Percentiles rank a stretch among this genome's conserved stretches.
These are phyloP conservation scores for Pterocarpus santalinus DNA, from an alignment of 306 rosid species.

Conservation along the genomic window DNA sequence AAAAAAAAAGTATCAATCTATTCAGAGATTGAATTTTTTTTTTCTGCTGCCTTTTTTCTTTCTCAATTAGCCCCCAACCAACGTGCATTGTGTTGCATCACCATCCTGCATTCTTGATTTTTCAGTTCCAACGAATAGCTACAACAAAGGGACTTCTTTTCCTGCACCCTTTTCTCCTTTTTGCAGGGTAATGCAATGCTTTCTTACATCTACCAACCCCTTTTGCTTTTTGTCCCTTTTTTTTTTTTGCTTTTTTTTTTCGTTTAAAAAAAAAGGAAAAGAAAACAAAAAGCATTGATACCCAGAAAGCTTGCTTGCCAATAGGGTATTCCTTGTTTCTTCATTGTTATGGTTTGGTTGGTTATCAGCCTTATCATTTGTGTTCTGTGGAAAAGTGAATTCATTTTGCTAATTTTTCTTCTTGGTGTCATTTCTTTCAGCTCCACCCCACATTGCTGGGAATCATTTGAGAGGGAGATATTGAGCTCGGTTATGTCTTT, in stretches of 20 bases:
- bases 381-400: background rate
- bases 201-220: background rate
- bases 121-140: conserved; percentile 23
- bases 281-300: background rate
- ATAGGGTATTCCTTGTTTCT: conserved; percentile 73
- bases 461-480: conserved; percentile 49
- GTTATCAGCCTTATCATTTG: conserved; percentile 9
- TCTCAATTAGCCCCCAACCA: conserved; percentile 53
- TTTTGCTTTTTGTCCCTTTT: conserved; percentile 25
- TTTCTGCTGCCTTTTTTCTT: conserved; percentile 75
- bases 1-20: background rate
- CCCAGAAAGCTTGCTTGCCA: conserved; percentile 61
- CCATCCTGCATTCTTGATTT: conserved; percentile 35
- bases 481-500: conserved; percentile 51
- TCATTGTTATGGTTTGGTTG: conserved; percentile 38
- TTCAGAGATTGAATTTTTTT: conserved; percentile 6
- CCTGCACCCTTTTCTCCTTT: conserved; percentile 42
- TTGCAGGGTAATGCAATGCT: conserved; percentile 56
- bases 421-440: conserved; percentile 54
- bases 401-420: conserved; percentile 37
- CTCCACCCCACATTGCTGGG: conserved; percentile 43
- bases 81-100: conserved; percentile 37
- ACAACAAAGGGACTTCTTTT: conserved; percentile 42
- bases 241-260: background rate
- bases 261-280: background rate